phyloP scores from a whole-genome alignment of 1,284 basidiomycete species.

The Sporisorium graminicola region DNA sequence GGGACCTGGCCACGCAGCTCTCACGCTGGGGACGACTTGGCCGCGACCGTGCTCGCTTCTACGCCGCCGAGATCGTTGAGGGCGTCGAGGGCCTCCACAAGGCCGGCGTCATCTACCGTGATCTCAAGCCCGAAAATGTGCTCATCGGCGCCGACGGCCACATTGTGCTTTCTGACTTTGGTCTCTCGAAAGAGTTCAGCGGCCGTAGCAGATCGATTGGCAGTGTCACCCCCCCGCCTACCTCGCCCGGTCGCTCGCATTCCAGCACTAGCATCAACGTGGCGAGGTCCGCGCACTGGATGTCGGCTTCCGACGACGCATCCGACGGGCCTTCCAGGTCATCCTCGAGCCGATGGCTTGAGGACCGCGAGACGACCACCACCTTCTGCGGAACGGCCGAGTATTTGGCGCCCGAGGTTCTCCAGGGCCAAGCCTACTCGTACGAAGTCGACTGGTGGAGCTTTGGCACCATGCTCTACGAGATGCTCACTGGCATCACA shows the following conservation, averaged over 20 bases:
- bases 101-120: conserved; percentile 99
- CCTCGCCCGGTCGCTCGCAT: conserved; percentile 57
- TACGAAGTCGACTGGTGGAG: conserved; percentile 99
- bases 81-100: conserved; percentile 98
- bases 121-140: conserved; percentile 99
- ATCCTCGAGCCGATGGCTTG: conserved; percentile 84
- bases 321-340: conserved; percentile 22
- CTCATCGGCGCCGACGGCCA: conserved; percentile 98
- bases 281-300: conserved; percentile 88
- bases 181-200: conserved; percentile 81
- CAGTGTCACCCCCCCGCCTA: conserved; percentile 87
- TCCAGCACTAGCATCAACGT: conserved; percentile 73
- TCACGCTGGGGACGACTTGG: conserved; percentile 90
- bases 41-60: conserved; percentile 95
- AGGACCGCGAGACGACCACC: conserved; percentile 96
- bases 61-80: conserved; percentile 97
- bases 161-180: conserved; percentile 99
- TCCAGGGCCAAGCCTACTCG: conserved; percentile 95
- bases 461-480: conserved; percentile 96
- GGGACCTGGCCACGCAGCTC: conserved; percentile 86
- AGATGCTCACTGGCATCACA: conserved; percentile 99
- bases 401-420: conserved; percentile 99
- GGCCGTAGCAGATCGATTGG: conserved; percentile 80
- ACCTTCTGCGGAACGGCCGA: conserved; percentile 99
- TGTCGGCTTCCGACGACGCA: conserved; percentile 77